A percentile compares a stretch with the other conserved stretches of the same genome.
phyloP scores from a whole-genome alignment of 2,329 filamentous ascomycete species.

The Tricladium varicosporioides region DNA sequence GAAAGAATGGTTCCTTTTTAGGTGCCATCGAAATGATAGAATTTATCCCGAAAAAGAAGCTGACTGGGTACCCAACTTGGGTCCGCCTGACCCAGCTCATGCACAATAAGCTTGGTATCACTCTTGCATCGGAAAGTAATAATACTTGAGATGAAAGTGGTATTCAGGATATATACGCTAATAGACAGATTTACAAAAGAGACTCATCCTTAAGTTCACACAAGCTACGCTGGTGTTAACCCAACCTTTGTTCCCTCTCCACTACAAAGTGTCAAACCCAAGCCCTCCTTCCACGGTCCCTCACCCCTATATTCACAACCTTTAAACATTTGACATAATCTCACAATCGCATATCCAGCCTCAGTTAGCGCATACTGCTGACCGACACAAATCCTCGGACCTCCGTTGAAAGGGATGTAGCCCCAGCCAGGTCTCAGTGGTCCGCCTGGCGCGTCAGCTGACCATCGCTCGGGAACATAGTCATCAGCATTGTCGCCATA shows the following conservation, averaged over 20 bases:
- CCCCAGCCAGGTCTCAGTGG: slow-evolving; percentile 43
- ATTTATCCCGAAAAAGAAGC: no score
- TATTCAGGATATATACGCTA: no score
- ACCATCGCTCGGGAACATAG: slow-evolving; percentile 37
- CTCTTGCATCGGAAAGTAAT: no score
- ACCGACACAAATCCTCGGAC: slow-evolving; percentile 36
- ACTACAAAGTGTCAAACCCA: slow-evolving; percentile 5
- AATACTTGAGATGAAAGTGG: no score
- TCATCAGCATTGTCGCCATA: slow-evolving; percentile 35
- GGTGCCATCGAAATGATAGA: no score
- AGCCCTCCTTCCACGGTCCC: background rate
- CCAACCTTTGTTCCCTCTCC: slow-evolving; percentile 5
- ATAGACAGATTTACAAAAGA: no score
- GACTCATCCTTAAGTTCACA: background rate
- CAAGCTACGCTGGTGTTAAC: background rate
- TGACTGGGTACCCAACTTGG: no score
- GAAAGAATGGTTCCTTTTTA: no score
- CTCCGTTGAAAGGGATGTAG: slow-evolving; percentile 45
- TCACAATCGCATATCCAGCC: slow-evolving; percentile 34
- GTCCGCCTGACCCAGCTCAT: no score
- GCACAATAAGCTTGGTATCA: no score
- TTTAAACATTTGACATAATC: slow-evolving; percentile 34
- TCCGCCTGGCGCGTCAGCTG: slow-evolving; percentile 9
- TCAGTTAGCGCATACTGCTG: slow-evolving; percentile 39
- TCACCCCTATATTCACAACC: slow-evolving; percentile 28